Evolutionary conservation across 208 protist species (phyloP).

Genomic region (Tritrichomonas musculus): DNA sequence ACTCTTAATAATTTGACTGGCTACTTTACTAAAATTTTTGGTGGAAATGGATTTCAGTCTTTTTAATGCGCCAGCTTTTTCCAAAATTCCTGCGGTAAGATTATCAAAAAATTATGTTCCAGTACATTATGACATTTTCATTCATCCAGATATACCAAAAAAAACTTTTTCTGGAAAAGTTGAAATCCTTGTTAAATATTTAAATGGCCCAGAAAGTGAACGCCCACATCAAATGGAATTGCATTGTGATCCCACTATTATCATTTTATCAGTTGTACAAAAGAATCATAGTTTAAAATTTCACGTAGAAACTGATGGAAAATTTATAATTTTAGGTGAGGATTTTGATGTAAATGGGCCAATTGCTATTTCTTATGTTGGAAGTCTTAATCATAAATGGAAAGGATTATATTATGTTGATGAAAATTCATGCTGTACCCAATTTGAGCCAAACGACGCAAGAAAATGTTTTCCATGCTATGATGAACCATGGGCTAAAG

Average conservation of each 20-base stretch:
- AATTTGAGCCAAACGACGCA: slow-evolving; percentile 39
- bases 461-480: slow-evolving; percentile 41
- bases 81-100: no score
- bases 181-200: no score
- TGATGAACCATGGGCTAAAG: slow-evolving; percentile 42
- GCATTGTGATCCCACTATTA: no score
- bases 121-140: neutral
- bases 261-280: no score
- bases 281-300: no score
- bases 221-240: no score
- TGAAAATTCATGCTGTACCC: slow-evolving; percentile 12
- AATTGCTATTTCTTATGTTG: neutral
- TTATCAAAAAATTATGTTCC: neutral
- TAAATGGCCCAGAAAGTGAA: no score
- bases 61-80: no score
- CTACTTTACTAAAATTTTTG: no score
- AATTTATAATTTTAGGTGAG: neutral
- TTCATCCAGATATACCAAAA: neutral
- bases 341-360: neutral
- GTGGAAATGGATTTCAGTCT: no score
- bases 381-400: neutral
- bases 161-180: neutral
- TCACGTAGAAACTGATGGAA: neutral
- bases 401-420: neutral
- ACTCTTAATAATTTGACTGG: no score